Evolutionary conservation across 106 monocot species (phyloP).

Genomic region (Phalaenopsis equestris): DNA sequence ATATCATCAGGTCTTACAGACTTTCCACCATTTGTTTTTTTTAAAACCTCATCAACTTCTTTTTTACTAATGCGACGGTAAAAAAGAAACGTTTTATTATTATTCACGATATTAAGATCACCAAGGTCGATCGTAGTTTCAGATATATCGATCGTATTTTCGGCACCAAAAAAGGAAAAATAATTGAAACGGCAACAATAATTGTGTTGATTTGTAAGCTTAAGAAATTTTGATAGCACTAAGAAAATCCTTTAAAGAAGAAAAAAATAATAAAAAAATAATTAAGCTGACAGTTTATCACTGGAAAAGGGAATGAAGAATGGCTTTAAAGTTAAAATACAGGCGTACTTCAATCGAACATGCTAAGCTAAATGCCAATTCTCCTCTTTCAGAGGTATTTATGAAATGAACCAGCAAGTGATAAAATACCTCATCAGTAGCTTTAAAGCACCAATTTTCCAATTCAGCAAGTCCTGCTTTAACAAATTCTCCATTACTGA

Average conservation of each 20-base stretch:
- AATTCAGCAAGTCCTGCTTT: constrained; percentile 96
- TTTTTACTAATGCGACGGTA: too few species aligned
- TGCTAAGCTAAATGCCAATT: neutral
- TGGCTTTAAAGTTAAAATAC: neutral
- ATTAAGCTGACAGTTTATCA: neutral
- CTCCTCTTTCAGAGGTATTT: neutral
- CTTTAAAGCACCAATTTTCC: constrained; percentile 85
- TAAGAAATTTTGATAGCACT: neutral
- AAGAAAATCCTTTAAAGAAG: neutral
- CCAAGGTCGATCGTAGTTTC: too few species aligned
- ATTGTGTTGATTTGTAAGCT: neutral
- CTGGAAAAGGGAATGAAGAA: neutral
- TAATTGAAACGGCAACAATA: neutral
- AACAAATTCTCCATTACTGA: constrained; percentile 99
- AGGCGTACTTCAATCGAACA: neutral
- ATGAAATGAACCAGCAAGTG: neutral
- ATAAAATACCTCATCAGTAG: constrained; percentile 78
- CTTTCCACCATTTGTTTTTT: too few species aligned
- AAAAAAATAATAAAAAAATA: neutral
- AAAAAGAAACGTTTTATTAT: too few species aligned
- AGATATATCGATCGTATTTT: neutral
- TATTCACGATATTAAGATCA: too few species aligned
- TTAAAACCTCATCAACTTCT: too few species aligned
- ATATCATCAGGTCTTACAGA: too few species aligned
- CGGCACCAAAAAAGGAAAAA: neutral